These are phyloP conservation scores for Daedaleopsis sinensis DNA, from an alignment of 768 basidiomycete species.

Conservation along the genomic window DNA sequence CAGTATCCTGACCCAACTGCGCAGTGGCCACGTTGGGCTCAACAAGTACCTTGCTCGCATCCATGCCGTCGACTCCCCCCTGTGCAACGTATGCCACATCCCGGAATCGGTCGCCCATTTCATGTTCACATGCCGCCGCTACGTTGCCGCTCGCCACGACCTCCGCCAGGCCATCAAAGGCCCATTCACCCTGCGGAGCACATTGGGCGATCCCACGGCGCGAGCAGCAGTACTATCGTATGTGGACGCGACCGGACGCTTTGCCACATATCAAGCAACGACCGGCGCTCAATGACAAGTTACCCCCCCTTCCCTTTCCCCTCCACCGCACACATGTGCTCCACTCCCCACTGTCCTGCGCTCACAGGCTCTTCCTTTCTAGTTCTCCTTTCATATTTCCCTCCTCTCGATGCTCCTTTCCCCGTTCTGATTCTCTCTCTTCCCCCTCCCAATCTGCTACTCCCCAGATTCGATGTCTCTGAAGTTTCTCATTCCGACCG, in stretches of 20 bases:
- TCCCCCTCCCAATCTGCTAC: no score
- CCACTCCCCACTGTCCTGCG: no score
- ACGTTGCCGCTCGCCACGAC: background rate
- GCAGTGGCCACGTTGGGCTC: conserved; percentile 1
- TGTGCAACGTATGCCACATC: background rate
- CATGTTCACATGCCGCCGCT: conserved; percentile 2
- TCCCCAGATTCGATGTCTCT: no score
- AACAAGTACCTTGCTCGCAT: conserved; percentile 1
- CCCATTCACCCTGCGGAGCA: background rate
- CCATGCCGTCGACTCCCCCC: background rate
- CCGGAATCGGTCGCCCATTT: background rate
- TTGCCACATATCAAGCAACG: background rate
- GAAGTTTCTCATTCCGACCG: no score
- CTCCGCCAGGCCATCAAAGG: background rate
- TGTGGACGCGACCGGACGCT: background rate
- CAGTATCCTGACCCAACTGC: no score
- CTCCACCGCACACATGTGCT: background rate
- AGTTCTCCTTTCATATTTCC: no score
- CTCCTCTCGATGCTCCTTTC: no score
- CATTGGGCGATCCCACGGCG: background rate
- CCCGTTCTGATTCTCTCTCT: background rate
- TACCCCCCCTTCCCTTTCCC: background rate
- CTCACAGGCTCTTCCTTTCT: background rate
- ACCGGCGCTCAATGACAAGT: background rate
- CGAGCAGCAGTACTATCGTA: background rate